Evolutionary conservation across 169 alveolate genomes (phyloP).

Genomic region (Plasmodium falciparum): DNA sequence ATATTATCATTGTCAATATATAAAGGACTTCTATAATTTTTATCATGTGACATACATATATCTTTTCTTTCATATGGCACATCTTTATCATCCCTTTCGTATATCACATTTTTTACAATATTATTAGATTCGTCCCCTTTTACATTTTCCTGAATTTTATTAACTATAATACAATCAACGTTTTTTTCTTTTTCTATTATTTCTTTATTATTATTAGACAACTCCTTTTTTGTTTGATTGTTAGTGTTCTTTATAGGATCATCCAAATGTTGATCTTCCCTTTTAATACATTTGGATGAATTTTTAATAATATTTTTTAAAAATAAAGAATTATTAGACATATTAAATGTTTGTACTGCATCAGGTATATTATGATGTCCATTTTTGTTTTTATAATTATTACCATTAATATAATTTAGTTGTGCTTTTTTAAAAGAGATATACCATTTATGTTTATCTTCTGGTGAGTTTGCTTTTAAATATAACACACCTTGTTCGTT

Average conservation of each 20-base stretch:
- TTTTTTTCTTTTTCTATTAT: background rate
- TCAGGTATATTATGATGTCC: background rate
- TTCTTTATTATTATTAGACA: background rate
- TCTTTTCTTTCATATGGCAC: no score
- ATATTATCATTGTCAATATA: background rate
- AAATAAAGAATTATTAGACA: constrained; percentile 37
- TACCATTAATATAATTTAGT: constrained; percentile 64
- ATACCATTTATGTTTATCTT: constrained; percentile 86
- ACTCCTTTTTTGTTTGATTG: background rate
- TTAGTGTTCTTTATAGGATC: background rate
- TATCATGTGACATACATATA: no score
- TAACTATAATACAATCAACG: no score
- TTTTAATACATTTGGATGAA: background rate
- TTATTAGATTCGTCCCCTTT: background rate
- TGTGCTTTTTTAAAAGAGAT: constrained; percentile 86
- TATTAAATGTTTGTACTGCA: background rate
- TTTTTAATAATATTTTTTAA: constrained; percentile 30
- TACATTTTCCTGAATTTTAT: background rate
- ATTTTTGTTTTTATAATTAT: constrained; percentile 1
- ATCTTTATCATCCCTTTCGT: background rate
- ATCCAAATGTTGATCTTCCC: background rate
- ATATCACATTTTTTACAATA: background rate
- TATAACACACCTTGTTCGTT: constrained; percentile 84
- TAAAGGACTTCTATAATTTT: no score
- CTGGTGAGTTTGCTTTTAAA: constrained; percentile 83